Evolutionary conservation across 2,329 filamentous ascomycete genomes (phyloP).

Genomic region (Curvularia sp.): DNA sequence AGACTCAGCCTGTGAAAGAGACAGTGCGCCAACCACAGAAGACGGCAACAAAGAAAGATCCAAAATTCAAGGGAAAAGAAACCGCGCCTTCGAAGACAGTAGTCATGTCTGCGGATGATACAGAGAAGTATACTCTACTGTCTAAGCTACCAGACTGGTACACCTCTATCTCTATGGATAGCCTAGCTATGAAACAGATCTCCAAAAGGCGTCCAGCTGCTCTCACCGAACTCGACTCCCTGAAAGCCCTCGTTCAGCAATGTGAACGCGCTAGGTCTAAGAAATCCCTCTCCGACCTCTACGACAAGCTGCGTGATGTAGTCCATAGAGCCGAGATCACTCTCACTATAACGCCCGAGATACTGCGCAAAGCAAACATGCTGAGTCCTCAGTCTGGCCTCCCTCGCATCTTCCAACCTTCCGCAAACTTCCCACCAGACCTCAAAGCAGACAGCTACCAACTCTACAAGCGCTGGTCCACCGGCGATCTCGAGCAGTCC

Average conservation of each 20-base stretch:
- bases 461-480: slow-evolving; percentile 56
- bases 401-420: slow-evolving; percentile 49
- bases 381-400: slow-evolving; percentile 49
- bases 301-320: slow-evolving; percentile 45
- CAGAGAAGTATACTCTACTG: slow-evolving; percentile 2
- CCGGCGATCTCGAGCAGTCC: slow-evolving; percentile 52
- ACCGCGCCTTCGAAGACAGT: neutral
- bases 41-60: neutral
- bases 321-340: slow-evolving; percentile 52
- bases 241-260: slow-evolving; percentile 34
- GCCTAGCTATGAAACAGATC: slow-evolving; percentile 8
- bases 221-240: slow-evolving; percentile 24
- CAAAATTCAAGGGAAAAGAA: neutral
- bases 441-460: slow-evolving; percentile 56
- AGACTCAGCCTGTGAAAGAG: neutral
- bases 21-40: neutral
- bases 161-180: slow-evolving; percentile 12
- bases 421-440: slow-evolving; percentile 53
- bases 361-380: slow-evolving; percentile 47
- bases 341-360: slow-evolving; percentile 37
- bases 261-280: slow-evolving; percentile 20
- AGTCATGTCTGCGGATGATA: neutral
- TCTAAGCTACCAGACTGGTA: slow-evolving; percentile 23
- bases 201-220: slow-evolving; percentile 25
- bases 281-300: slow-evolving; percentile 17